phyloP scores from a whole-genome alignment of 192 early-diverging fungal genomes.

The Glomus cerebriforme region DNA sequence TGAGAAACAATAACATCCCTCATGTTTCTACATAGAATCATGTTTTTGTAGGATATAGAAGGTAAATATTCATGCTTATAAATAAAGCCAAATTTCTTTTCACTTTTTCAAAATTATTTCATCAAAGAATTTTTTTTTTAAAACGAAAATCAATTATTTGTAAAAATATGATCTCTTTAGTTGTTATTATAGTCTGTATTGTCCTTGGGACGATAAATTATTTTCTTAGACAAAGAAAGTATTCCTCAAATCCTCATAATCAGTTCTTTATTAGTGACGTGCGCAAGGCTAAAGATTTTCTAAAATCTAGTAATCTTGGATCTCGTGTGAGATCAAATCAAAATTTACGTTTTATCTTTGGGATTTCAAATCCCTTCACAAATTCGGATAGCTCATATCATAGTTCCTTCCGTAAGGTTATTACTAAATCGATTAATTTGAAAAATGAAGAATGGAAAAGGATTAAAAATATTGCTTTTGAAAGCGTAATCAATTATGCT shows the following conservation, averaged over 20 bases:
- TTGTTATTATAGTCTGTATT: neutral
- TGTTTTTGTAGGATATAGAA: no score
- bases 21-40: no score
- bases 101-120: no score
- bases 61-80: no score
- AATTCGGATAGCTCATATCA: neutral
- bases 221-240: neutral
- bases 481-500: neutral
- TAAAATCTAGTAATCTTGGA: neutral
- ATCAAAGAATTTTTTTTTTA: no score
- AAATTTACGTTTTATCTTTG: neutral
- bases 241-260: neutral
- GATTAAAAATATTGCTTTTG: neutral
- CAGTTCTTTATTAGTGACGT: neutral
- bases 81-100: no score
- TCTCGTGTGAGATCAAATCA: constrained; percentile 6
- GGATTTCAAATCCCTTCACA: constrained; percentile 20
- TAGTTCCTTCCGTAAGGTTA: neutral
- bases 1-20: no score
- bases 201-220: neutral
- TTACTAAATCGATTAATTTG: neutral
- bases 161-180: neutral
- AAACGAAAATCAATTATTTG: no score
- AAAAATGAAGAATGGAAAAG: neutral
- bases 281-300: neutral